Percentiles rank a stretch among this genome's conserved stretches.
Evolutionary conservation across 2,329 filamentous ascomycete genomes (phyloP).

Genomic region (Ascochyta viciae-villosae): DNA sequence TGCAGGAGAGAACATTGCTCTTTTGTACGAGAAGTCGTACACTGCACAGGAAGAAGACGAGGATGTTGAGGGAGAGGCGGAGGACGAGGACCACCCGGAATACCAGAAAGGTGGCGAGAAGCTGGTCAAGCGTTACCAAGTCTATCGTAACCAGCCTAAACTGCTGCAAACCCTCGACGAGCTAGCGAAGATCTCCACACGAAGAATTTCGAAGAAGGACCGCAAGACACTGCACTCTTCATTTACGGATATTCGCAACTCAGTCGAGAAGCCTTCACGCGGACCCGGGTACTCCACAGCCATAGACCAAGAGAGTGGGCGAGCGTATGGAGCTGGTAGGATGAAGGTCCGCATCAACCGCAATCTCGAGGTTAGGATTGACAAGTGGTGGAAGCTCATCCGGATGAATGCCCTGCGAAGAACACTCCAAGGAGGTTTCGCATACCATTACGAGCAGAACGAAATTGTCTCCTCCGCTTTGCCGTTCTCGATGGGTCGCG

Average conservation of each 20-base stretch:
- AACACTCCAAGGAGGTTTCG: constrained; percentile 59
- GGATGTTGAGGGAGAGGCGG: constrained; percentile 55
- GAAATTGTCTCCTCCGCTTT: constrained; percentile 43
- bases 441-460: constrained; percentile 48
- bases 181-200: constrained; percentile 67
- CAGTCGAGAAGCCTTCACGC: constrained; percentile 69
- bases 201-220: constrained; percentile 70
- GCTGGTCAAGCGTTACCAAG: constrained; percentile 69
- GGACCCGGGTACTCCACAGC: constrained; percentile 72
- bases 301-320: constrained; percentile 65
- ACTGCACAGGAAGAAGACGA: constrained; percentile 66
- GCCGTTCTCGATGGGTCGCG: constrained; percentile 34
- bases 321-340: constrained; percentile 65
- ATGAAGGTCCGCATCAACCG: constrained; percentile 66
- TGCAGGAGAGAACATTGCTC: constrained; percentile 79
- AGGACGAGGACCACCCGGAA: constrained; percentile 55
- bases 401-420: constrained; percentile 67
- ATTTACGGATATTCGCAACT: constrained; percentile 71
- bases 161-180: constrained; percentile 65
- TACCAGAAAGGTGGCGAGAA: constrained; percentile 31
- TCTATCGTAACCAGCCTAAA: constrained; percentile 69
- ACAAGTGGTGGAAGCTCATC: constrained; percentile 77
- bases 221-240: constrained; percentile 70
- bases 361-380: constrained; percentile 67
- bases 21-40: constrained; percentile 79